Evolutionary conservation across 2,329 filamentous ascomycete genomes (phyloP), one percentile per base, ranked within the genome.

Genomic region (Aspergillus fructus): DNA sequence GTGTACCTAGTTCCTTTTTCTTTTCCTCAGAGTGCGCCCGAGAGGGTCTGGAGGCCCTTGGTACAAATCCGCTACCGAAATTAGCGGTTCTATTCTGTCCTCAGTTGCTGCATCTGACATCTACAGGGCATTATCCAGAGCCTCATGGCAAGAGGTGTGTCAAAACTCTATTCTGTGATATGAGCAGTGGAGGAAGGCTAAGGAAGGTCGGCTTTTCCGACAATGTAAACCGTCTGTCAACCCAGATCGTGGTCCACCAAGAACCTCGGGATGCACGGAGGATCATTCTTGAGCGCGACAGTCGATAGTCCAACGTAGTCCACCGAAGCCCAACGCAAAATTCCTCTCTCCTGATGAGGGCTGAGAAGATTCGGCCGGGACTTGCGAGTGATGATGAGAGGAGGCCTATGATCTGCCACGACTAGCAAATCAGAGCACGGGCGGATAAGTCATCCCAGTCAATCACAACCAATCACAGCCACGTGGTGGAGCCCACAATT

Each of bases 381-480:
- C 9, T 30, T 9, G 27, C 3, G 27, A 30, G 27, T 30, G 27
- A 30, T 30, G 27, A 37, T 37, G 12, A 9, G 39, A 15, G 23
- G 27, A 30, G 17, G 39, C 42, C 17, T 34, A 53, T 59, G 60
- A 62, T 64, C 59, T 60, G 50, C 61, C 59, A n/a, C 37, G 40
- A 56, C 4, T 41, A 34, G 27, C 5, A 15, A 19, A 34, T 33
- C 41, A 45, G 39, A 53, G 51, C 51, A 34, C 27, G 43, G 27
- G 45, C 45, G 63, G 61, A 58, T 55, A 63, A 57, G 49, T 56
- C 41, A 60, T 41, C 56, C 59, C 45, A 34, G 9, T 59, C 54
- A 61, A 50, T 56, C 24, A 23, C 21, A 37, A 15, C 60, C 61
- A 65, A 64, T 34, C 8, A 21, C 0, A 19, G 2, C 8, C 27